Percentiles rank a stretch among this genome's conserved stretches.
phyloP scores from a whole-genome alignment of 305 asterid species.

The Coffea humblotiana region DNA sequence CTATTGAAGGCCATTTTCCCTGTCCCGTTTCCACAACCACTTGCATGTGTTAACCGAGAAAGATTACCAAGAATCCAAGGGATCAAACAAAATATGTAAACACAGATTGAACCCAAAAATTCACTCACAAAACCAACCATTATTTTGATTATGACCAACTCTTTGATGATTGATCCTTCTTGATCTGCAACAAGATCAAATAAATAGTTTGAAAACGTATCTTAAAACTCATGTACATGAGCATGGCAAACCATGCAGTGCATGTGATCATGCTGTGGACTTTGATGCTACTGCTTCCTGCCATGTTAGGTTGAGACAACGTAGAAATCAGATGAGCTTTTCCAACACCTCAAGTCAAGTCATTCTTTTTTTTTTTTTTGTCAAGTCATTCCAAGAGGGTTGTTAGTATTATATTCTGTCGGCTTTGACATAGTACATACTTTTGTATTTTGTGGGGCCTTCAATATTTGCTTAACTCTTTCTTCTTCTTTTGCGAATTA shows the following conservation, averaged over 20 bases:
- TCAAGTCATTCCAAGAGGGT: background rate
- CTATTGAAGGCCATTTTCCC: background rate
- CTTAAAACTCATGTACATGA: background rate
- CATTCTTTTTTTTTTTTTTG: too few relatives aligned
- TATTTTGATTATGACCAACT: background rate
- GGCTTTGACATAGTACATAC: background rate
- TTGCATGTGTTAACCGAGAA: background rate
- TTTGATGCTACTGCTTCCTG: background rate
- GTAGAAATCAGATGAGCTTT: slow-evolving; percentile 7
- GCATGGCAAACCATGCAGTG: background rate
- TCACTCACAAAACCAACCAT: background rate
- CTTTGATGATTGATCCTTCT: background rate
- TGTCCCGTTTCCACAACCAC: background rate
- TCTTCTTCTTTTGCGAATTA: too few relatives aligned
- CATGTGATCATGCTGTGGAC: slow-evolving; percentile 2
- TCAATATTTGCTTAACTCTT: background rate
- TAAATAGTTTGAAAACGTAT: background rate
- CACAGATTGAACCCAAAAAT: background rate
- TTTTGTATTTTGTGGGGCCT: background rate
- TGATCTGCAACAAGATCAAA: background rate
- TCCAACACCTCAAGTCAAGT: background rate
- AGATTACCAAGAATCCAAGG: background rate
- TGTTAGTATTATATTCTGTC: background rate
- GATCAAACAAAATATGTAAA: background rate
- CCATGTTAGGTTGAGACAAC: slow-evolving; percentile 16